phyloP scores from a whole-genome alignment of 2,329 filamentous ascomycete genomes.

The Ophiostoma quercus region DNA sequence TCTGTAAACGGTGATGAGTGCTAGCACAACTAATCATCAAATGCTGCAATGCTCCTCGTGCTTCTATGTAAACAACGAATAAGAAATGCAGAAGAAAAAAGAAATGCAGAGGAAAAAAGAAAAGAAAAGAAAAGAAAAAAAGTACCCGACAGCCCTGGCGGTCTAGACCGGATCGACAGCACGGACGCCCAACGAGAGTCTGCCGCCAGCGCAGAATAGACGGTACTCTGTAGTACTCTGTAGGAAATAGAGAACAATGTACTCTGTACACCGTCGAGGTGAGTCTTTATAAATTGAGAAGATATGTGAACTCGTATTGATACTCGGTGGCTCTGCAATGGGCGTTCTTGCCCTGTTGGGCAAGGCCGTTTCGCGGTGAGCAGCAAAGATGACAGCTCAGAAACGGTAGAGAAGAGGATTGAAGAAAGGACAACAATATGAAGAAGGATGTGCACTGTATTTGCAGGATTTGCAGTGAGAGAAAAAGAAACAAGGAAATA shows the following conservation, averaged over 20 bases:
- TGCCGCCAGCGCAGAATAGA: not conserved
- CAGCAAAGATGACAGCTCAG: not conserved
- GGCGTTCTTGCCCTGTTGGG: not conserved
- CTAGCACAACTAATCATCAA: no score
- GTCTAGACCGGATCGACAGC: conserved; percentile 8
- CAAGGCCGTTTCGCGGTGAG: not conserved
- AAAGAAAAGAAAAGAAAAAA: not conserved
- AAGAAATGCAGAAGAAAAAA: not conserved
- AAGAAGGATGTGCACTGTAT: not conserved
- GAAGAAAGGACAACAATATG: not conserved
- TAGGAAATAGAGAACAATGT: not conserved
- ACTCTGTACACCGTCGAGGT: no score
- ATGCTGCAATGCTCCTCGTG: no score
- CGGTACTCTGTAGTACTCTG: not conserved
- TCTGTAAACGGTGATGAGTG: no score
- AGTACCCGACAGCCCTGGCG: not conserved
- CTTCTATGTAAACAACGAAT: no score
- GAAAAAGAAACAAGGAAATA: not conserved
- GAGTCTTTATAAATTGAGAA: no score
- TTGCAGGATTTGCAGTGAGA: not conserved
- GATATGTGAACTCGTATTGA: not conserved
- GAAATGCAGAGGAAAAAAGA: not conserved
- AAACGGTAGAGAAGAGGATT: not conserved
- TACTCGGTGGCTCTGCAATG: not conserved
- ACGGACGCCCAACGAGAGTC: not conserved